These are phyloP conservation scores for Cyclanthera cordifolia DNA, from an alignment of 306 rosid species.

Conservation along the genomic window DNA sequence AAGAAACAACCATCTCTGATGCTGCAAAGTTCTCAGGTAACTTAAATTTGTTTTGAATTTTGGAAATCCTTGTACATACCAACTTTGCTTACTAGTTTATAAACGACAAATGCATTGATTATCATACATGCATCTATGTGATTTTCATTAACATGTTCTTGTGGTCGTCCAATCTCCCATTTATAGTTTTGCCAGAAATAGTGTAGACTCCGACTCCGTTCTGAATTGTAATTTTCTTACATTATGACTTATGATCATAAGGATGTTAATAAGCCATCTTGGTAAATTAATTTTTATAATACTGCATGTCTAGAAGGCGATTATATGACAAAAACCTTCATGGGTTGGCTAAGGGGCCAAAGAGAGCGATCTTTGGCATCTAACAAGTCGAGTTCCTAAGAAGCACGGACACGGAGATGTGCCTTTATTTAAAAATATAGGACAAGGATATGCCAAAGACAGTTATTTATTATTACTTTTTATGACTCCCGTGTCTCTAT, in stretches of 20 bases:
- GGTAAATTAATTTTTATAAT: background rate
- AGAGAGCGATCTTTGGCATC: no score
- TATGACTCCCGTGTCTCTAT: no score
- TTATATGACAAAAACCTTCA: background rate
- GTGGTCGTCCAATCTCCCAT: background rate
- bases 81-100: background rate
- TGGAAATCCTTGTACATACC: background rate
- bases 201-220: background rate
- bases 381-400: no score
- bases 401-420: no score
- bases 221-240: background rate
- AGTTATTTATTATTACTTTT: no score
- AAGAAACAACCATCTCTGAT: slow-evolving; percentile 65
- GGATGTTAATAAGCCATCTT: background rate
- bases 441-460: no score
- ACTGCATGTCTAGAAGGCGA: background rate
- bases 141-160: background rate
- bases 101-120: background rate
- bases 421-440: no score
- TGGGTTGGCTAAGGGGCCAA: no score
- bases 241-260: background rate
- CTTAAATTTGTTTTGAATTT: background rate
- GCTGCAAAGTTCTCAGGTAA: slow-evolving; percentile 96
- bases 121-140: background rate
- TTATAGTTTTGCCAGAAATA: background rate